Evolutionary conservation across 805 yeast genomes (phyloP), one percentile per base, ranked within the genome.

Genomic region (Torulaspora quercuum): DNA sequence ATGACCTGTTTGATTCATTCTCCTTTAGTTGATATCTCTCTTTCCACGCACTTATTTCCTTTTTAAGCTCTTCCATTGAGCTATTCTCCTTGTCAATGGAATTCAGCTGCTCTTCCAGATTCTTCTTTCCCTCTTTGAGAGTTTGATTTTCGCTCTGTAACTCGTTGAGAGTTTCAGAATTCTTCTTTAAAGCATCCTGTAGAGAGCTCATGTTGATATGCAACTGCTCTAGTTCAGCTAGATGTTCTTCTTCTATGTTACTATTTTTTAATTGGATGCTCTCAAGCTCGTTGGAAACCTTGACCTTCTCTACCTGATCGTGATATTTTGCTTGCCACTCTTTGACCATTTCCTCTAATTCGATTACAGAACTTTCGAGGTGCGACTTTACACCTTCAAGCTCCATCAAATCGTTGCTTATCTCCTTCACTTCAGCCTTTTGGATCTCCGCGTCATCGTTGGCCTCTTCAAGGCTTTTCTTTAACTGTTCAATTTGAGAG

Each of bases 1-100:
- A 60, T 50, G 75, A 72, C 39, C 67, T 67, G 43, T 77, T 79
- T 3, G 76, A 64, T 12, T 72, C 75, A 17, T 58, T 57, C 37
- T 78, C 80, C 18, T 69, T 67, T 2, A 59, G 23, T 1, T 39
- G 44, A 21, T 51, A 55, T 44, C 71, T 72, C 2, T 54, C 54
- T 18, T 62, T 63, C 26, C 63, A 52, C 6, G 49, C 50, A 16
- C 49, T 45, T 2, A 64, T 40, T 25, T 54, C 55, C 1, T 47
- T 38, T 16, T 49, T 54, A n/a, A 65, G 35, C 9, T 18, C 10
- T 9, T 15, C 20, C 3, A 44, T n/a, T n/a, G n/a, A n/a, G n/a
- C n/a, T n/a, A n/a, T n/a, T n/a, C n/a, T n/a, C n/a, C n/a, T n/a
- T n/a, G n/a, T n/a, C n/a, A n/a, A n/a, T n/a, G n/a, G n/a, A n/a